Base-by-base conservation (phyloP, 1,139 yeast species). In the Spencermartinsiella ligniputridi region DNA sequence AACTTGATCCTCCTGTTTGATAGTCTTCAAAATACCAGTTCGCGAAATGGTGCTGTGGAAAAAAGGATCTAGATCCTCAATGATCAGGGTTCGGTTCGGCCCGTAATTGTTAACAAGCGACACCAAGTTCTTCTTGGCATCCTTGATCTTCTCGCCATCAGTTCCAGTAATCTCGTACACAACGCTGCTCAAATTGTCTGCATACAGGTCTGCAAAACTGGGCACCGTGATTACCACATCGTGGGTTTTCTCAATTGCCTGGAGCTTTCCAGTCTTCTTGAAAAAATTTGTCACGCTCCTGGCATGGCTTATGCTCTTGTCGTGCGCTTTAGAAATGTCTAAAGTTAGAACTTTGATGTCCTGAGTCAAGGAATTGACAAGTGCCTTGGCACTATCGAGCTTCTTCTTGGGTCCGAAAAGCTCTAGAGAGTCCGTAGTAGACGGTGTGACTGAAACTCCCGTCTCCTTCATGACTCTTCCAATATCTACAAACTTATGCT, bases 321-420 rank as follows among this genome's bases (percentile, higher is more conserved):
- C 86, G 64, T 90, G 96, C 33, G 97, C 95, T 63, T 78, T 82
- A 19, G 94, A 80, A 69, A 90, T 81, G 56, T 87, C 95, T 60
- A 90, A 73, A 19, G 79, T 69, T 56, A 84, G 89, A 39, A 84
- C 80, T 65, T 75, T 60, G 72, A 76, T 70, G 41, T 72, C 61
- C 60, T 75, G 65, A 53, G 82, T 76, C 32, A 6, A 27, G 63
- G 68, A 78, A 64, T 67, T 67, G 65, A 74, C 70, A 12, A 81
- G 77, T 47, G 61, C 61, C 53, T 83, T 74, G 27, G 96, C 96
- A 18, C 68, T 66, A 15, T 73, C 58, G 45, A 89, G 74, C 46
- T 76, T 74, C 50, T 71, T 67, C 42, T 75, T 75, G 49, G 96
- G 96, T 48, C 81, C 74, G 60, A 85, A 86, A 44, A 78, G 67